phyloP scores from a whole-genome alignment of 148 eudicot genomes.

The Silene conica region DNA sequence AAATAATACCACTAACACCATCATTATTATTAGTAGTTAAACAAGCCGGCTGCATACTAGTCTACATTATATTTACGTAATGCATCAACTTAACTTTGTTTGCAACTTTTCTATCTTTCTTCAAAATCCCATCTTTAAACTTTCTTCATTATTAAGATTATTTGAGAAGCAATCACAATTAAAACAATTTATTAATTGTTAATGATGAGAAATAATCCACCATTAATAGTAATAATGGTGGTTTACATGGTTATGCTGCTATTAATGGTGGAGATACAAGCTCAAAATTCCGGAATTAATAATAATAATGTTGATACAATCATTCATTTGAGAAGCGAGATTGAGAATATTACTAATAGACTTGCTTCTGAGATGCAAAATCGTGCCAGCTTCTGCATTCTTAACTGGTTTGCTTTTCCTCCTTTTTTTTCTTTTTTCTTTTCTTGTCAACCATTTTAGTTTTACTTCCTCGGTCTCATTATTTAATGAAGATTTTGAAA shows the following conservation, averaged over 20 bases:
- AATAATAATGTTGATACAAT: not conserved
- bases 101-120: too few species aligned
- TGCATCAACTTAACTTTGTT: too few species aligned
- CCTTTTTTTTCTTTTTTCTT: not conserved
- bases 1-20: too few species aligned
- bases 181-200: too few species aligned
- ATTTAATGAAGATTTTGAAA: too few species aligned
- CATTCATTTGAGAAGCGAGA: not conserved
- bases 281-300: not conserved
- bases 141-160: too few species aligned
- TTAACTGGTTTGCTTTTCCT: constrained; percentile 18
- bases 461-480: too few species aligned
- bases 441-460: not conserved
- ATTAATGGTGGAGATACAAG: constrained; percentile 2
- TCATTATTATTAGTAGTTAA: too few species aligned
- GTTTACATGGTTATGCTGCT: not conserved
- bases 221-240: not conserved
- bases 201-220: not conserved
- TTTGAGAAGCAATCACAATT: too few species aligned
- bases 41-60: too few species aligned
- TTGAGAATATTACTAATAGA: constrained; percentile 11
- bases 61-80: too few species aligned
- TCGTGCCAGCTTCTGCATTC: constrained; percentile 17
- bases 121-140: too few species aligned
- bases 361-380: constrained; percentile 17